These are phyloP conservation scores for Yamadazyma dushanensis DNA, from an alignment of 1,139 yeast species.

Conservation along the genomic window DNA sequence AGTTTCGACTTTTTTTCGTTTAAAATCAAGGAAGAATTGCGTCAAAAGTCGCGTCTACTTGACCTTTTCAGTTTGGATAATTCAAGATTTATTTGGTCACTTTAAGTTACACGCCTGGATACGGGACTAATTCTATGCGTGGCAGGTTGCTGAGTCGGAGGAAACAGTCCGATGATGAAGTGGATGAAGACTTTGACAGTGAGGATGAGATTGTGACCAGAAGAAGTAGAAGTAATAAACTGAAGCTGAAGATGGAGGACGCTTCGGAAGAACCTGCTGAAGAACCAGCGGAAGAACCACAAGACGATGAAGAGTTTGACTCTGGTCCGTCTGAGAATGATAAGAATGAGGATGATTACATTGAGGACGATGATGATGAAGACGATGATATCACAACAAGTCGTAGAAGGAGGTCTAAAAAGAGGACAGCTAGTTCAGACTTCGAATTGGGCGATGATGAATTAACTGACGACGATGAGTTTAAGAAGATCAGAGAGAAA, in stretches of 20 bases:
- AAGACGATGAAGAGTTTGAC: constrained; percentile 10
- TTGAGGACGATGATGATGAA: constrained; percentile 33
- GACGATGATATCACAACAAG: constrained; percentile 14
- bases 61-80: not conserved
- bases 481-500: constrained; percentile 30
- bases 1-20: not conserved
- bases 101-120: constrained; percentile 12
- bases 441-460: constrained; percentile 20
- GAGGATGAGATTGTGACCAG: constrained; percentile 3
- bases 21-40: not conserved
- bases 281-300: constrained; percentile 3
- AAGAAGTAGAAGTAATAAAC: not conserved
- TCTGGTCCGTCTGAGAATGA: constrained; percentile 17
- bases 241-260: too few relatives aligned
- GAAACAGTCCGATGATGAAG: constrained; percentile 12
- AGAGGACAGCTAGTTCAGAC: constrained; percentile 15
- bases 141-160: constrained; percentile 11
- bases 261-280: constrained; percentile 2
- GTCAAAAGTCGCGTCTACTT: not conserved
- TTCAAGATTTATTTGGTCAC: constrained; percentile 18
- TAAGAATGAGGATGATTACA: constrained; percentile 17
- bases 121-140: constrained; percentile 9
- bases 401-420: constrained; percentile 15
- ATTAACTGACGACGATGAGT: constrained; percentile 30
- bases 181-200: not conserved